Conservation (phyloP, 2,329 filamentous ascomycete species). For the Paraphoma chrysanthemicola region DNA sequence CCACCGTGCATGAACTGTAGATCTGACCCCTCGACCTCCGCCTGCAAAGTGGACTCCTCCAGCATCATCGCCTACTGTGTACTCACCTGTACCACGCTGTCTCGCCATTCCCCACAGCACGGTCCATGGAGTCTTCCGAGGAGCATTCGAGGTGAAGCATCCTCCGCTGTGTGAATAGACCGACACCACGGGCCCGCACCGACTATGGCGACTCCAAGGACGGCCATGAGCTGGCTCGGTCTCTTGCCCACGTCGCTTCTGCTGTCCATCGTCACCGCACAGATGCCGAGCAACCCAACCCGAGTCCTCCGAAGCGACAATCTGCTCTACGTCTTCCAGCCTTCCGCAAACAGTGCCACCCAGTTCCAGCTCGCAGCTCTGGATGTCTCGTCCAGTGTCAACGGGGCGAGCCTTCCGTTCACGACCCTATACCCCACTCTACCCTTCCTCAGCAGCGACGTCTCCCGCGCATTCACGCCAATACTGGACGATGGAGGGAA, state of each 20-base stretch:
- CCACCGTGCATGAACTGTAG: constrained; percentile 43
- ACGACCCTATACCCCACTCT: constrained; percentile 63
- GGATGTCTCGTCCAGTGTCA: constrained; percentile 67
- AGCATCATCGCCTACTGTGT: constrained; percentile 8
- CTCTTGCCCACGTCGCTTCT: constrained; percentile 10
- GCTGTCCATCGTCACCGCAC: constrained; percentile 32
- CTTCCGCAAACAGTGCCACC: constrained; percentile 55
- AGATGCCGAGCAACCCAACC: constrained; percentile 79
- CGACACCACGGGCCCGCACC: constrained; percentile 6
- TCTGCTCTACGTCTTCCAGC: constrained; percentile 74
- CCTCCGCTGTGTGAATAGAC: constrained; percentile 8
- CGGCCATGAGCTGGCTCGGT: constrained; percentile 3
- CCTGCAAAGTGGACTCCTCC: constrained; percentile 10
- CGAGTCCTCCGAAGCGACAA: constrained; percentile 68
- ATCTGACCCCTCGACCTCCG: constrained; percentile 29
- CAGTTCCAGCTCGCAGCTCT: constrained; percentile 67
- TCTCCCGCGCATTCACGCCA: constrained; percentile 69
- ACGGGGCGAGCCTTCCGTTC: constrained; percentile 51
- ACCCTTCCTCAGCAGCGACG: constrained; percentile 66
- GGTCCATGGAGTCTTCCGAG: constrained; percentile 24
- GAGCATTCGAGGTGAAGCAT: constrained; percentile 29
- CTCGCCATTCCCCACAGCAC: constrained; percentile 8
- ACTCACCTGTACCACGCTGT: constrained; percentile 22
- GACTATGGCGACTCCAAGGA: background rate
- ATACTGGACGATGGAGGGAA: constrained; percentile 71